A percentile compares a stretch with the other conserved stretches of the same genome.
Conservation (phyloP, 192 early-diverging fungal genomes). For the Podochytrium sp. region DNA sequence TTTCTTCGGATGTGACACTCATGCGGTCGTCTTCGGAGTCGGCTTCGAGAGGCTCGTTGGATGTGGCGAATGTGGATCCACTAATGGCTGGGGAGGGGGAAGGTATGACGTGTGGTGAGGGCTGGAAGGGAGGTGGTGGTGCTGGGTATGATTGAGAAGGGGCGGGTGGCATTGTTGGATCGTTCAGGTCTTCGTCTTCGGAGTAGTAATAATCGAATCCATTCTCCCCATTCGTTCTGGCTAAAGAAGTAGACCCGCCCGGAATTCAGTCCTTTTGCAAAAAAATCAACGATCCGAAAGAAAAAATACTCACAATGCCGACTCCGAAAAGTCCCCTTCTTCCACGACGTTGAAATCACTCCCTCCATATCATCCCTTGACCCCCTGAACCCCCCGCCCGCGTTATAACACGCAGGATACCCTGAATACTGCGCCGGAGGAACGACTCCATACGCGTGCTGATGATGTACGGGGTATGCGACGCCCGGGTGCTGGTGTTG, state of each 20-base stretch:
- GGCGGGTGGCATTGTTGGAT: background rate
- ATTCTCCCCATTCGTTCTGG: slow-evolving; percentile 11
- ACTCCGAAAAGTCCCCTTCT: background rate
- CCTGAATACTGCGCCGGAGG: background rate
- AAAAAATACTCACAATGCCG: slow-evolving; percentile 21
- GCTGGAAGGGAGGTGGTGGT: background rate
- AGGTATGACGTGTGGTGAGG: background rate
- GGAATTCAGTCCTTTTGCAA: background rate
- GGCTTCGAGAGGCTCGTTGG: too few relatives aligned
- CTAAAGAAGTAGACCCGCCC: background rate
- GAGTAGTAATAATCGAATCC: slow-evolving; percentile 27
- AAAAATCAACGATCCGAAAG: background rate
- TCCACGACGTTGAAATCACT: background rate
- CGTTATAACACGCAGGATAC: background rate
- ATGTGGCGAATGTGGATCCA: background rate
- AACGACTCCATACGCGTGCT: background rate
- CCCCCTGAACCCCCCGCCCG: background rate
- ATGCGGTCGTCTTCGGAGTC: slow-evolving; percentile 13
- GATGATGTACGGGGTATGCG: background rate
- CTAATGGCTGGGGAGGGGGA: background rate
- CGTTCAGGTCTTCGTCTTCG: slow-evolving; percentile 32
- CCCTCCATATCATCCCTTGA: slow-evolving; percentile 27
- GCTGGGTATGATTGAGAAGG: background rate
- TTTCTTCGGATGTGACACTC: slow-evolving; percentile 3
- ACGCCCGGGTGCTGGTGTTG: background rate